Evolutionary conservation across 2,329 filamentous ascomycete species (phyloP), one percentile per base, ranked within the genome.

Genomic region (Torrubiella hemipterigena): DNA sequence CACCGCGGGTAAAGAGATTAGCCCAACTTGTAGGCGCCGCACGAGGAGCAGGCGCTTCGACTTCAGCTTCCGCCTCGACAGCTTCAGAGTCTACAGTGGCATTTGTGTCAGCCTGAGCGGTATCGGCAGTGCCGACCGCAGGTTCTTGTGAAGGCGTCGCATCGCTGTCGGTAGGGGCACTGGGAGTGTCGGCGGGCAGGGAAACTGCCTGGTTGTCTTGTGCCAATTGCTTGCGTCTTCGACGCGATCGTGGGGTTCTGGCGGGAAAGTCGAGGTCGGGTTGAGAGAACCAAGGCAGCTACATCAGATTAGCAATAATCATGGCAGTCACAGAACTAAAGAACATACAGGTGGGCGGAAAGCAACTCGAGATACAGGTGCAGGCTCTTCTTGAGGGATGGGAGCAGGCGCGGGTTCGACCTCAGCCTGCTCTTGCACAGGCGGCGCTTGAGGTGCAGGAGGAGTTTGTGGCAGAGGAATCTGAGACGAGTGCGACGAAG

Each of bases 251-350:
- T 9, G 44, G 39, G 18, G 48, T 46, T 43, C 47, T 48, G 29
- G 41, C 43, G 10, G 73, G 72, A 43, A 73, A 78, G 8, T 58
- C 54, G 17, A 52, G 42, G 19, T 69, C 64, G 4, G 68, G 65
- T 19, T 51, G 52, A 1, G 71, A 74, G 17, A 63, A 44, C 72
- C 73, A 77, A 8, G 73, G 73, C 8, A 77, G 53, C 69, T 76
- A 21, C 14, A 12, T 4, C 29, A 9, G 16, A 19, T 24, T 23
- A 32, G 18, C 17, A 15, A 20, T 6, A 10, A 25, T 19, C 9
- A 22, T 10, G 10, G 10, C n/a, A 16, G 15, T 11, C 10, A 27
- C 15, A 20, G 8, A 27, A 29, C 25, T 13, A 17, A 28, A 21
- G 28, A 27, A 60, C 68, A 61, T 56, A 74, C 70, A 17, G 68